phyloP scores from a whole-genome alignment of 73 alveolate genomes.

The Paramecium caudatum region DNA sequence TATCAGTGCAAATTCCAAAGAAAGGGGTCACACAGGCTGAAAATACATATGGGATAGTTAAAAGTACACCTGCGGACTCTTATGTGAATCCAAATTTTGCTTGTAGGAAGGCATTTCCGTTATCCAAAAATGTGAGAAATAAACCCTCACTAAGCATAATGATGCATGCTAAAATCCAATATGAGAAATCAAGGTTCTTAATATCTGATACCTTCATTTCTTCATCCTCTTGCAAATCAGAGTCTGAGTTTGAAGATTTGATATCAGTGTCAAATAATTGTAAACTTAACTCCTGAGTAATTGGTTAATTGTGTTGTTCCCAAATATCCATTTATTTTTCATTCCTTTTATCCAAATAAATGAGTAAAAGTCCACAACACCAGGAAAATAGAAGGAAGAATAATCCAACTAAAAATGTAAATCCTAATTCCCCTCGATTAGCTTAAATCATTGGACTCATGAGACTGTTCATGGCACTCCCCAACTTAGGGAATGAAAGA shows the following conservation, averaged over 20 bases:
- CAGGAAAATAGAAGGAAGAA: conserved; percentile 34
- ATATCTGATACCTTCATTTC: conserved; percentile 62
- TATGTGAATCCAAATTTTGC: conserved; percentile 43
- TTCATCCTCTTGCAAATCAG: neutral
- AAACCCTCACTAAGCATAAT: conserved; percentile 49
- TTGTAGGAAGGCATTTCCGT: conserved; percentile 35
- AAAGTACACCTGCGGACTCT: conserved; percentile 32
- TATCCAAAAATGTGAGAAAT: conserved; percentile 51
- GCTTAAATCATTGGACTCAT: conserved; percentile 50
- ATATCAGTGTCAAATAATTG: no score
- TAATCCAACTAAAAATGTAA: conserved; percentile 19
- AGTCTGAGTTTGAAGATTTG: neutral
- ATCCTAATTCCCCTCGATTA: conserved; percentile 13
- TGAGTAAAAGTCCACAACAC: conserved; percentile 24
- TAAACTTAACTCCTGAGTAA: no score
- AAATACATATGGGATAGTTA: conserved; percentile 28
- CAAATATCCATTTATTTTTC: neutral
- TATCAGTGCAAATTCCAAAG: neutral
- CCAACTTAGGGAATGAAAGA: conserved; percentile 37
- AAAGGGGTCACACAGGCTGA: conserved; percentile 64
- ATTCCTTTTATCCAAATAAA: conserved; percentile 23
- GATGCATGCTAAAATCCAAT: conserved; percentile 37
- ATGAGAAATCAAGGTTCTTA: neutral
- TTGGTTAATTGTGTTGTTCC: neutral
- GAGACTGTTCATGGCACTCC: conserved; percentile 61